Base-by-base conservation (phyloP, 176 grass and related monocot species). In the Triticum turgidum region DNA sequence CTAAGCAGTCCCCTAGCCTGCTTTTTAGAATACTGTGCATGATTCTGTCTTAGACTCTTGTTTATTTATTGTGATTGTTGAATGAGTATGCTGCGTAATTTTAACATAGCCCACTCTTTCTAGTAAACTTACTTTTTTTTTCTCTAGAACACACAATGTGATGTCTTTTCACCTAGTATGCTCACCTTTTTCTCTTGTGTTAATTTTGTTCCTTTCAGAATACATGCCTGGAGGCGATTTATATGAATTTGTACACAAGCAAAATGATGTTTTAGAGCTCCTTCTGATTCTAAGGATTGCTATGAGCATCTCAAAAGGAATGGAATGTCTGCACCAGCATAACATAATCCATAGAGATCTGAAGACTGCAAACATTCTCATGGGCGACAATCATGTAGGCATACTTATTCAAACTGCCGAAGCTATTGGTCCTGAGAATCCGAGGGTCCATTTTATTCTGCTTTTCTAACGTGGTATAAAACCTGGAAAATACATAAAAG, bases 321-420 rank as follows among this genome's bases (percentile, higher is more conserved):
- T 98, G 96, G 83, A 87, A 77, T 98, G 95, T 84, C 89, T 98
- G 56, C 96, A 98, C 76, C 82, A 77, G 79, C 91, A 95, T 21
- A 92, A 89, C 82, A 98, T 98, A 61, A 94, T 98, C 12, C 96
- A 98, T 79, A 94, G 96, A 88, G 96, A 98, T 84, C 88, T 98
- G 61, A 98, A 98, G 89, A 93, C 88, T 39, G 93, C 96, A 77
- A 98, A 98, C 82, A 81, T 98, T 84, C 88, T 98, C 38, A 89
- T 95, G 27, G 88, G 88, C 69, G 18, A 78, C 61, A 84, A 95
- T 81, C 86, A 93, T 73, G 96, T 98, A 91, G 86, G 88, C 44
- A 63, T 64, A 81, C 18, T 75, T 75, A 44, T 63, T 72, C 0
- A 69, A 37, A 77, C 24, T 73, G 38, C 80, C 69, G n/a, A 81